A percentile compares a stretch with the other conserved stretches of the same genome.
phyloP scores from a whole-genome alignment of 2,329 filamentous ascomycete species.

The Hymenoscyphus albidus region DNA sequence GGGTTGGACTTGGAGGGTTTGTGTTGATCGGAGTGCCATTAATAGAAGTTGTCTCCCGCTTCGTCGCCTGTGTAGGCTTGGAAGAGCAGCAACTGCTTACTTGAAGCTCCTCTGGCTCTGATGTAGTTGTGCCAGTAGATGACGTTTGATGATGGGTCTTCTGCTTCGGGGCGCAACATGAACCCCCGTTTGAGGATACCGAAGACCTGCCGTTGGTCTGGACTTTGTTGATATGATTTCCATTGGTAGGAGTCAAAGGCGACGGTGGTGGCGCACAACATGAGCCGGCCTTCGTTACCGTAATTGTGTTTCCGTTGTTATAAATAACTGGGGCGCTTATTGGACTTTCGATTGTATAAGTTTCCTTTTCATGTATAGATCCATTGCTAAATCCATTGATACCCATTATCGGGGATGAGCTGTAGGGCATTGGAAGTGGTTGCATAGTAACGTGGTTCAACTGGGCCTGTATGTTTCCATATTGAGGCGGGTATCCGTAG shows the following conservation, averaged over 20 bases:
- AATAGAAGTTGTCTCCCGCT: constrained; percentile 20
- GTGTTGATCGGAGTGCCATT: constrained; percentile 17
- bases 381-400: constrained; percentile 25
- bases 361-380: constrained; percentile 16
- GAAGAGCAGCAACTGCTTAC: constrained; percentile 39
- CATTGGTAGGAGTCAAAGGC: constrained; percentile 1
- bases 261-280: constrained; percentile 14
- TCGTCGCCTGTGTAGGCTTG: constrained; percentile 23
- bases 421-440: constrained; percentile 17
- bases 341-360: constrained; percentile 26
- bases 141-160: constrained; percentile 19
- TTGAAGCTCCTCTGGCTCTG: constrained; percentile 21
- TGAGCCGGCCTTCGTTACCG: constrained; percentile 17
- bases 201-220: constrained; percentile 7
- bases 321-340: constrained; percentile 21
- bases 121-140: constrained; percentile 25
- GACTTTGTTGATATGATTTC: not conserved
- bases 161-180: constrained; percentile 5
- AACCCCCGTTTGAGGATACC: constrained; percentile 5
- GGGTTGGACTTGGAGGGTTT: constrained; percentile 27
- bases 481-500: constrained; percentile 28
- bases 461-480: constrained; percentile 24
- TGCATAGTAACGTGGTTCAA: constrained; percentile 25
- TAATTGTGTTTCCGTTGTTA: constrained; percentile 15
- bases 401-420: constrained; percentile 9